These are phyloP conservation scores for Cadophora luteo-olivacea DNA, from an alignment of 2,329 filamentous ascomycete species.

Conservation along the genomic window DNA sequence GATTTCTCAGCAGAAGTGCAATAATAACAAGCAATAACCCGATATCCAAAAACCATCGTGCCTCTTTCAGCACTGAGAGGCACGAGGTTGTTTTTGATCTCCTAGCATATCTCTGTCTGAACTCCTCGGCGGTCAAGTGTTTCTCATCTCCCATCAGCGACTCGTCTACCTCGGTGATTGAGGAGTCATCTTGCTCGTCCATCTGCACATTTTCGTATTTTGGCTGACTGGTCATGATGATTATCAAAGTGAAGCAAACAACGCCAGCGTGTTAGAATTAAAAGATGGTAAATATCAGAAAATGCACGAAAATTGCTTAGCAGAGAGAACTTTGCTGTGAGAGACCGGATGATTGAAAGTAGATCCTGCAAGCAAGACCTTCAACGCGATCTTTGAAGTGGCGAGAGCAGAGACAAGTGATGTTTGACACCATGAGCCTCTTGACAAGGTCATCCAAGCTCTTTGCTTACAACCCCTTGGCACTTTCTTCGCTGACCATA, in stretches of 20 bases:
- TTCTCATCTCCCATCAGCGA: constrained; percentile 51
- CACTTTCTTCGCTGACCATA: not conserved
- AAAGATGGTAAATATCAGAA: not conserved
- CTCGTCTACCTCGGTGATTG: constrained; percentile 51
- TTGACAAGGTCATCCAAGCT: not conserved
- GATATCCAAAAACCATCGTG: constrained; percentile 50
- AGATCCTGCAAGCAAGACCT: not conserved
- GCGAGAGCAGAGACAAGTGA: constrained; percentile 9
- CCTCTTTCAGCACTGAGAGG: constrained; percentile 42
- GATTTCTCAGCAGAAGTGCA: constrained; percentile 46
- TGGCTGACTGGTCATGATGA: constrained; percentile 22
- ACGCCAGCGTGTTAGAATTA: constrained; percentile 15
- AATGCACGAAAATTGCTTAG: not conserved
- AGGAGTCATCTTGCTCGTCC: constrained; percentile 46
- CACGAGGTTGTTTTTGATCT: constrained; percentile 37
- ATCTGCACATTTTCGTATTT: constrained; percentile 31
- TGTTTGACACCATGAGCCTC: constrained; percentile 1
- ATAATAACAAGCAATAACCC: constrained; percentile 48
- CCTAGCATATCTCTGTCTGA: constrained; percentile 30
- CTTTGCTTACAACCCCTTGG: not conserved
- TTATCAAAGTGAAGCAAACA: not conserved
- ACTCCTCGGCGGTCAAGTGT: constrained; percentile 44
- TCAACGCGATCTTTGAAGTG: not conserved
- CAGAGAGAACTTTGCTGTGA: too few species aligned
- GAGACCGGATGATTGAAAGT: not conserved